phyloP scores from a whole-genome alignment of 345 rosid species.

The Clarkia xantiana region DNA sequence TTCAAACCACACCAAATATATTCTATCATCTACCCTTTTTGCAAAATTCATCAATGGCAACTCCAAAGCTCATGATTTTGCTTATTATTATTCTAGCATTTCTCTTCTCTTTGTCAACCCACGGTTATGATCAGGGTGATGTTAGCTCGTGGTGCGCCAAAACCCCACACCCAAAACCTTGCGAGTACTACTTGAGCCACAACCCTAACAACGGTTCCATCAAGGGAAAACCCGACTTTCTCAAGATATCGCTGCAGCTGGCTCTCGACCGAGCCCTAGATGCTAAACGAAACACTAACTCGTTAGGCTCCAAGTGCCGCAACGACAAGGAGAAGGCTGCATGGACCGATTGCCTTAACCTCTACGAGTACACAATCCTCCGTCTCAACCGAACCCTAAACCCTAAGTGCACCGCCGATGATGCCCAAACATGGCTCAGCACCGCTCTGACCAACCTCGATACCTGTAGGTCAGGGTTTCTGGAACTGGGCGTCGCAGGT shows the following conservation, averaged over 20 bases:
- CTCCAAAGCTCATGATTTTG: neutral
- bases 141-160: conserved; percentile 18
- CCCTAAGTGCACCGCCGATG: conserved; percentile 40
- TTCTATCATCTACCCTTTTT: too few relatives aligned
- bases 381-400: conserved; percentile 45
- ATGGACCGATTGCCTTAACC: conserved; percentile 21
- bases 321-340: conserved; percentile 16
- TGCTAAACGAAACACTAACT: conserved; percentile 2
- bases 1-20: too few relatives aligned
- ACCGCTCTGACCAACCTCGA: conserved; percentile 73
- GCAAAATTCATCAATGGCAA: conserved; percentile 1
- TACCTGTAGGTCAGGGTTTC: conserved; percentile 56
- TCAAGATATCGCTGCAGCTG: conserved; percentile 9
- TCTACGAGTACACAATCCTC: conserved; percentile 16
- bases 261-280: conserved; percentile 13
- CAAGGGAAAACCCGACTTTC: conserved; percentile 14
- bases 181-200: conserved; percentile 16
- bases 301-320: conserved; percentile 15
- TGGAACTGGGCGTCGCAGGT: conserved; percentile 53
- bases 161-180: conserved; percentile 19
- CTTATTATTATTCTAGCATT: neutral
- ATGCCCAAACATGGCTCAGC: conserved; percentile 88
- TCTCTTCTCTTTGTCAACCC: neutral
- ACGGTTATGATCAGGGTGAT: neutral
- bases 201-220: conserved; percentile 7